Conservation (phyloP, 345 rosid genomes). For the Camelina sativa region DNA sequence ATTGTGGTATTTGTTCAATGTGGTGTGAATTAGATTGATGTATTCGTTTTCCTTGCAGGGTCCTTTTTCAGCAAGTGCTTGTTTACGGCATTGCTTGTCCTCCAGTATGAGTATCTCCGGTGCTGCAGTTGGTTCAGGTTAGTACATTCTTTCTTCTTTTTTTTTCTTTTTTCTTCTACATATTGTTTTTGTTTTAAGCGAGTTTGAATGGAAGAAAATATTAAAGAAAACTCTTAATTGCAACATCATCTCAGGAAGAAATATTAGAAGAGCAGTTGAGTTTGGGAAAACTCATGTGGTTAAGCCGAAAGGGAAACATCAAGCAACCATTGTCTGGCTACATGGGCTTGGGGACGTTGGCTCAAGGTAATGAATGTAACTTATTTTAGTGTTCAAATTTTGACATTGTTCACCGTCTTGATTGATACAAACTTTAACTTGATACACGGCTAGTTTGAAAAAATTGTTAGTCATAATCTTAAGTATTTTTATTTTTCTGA, state of each 20-base stretch:
- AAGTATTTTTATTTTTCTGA: slow-evolving; percentile 26
- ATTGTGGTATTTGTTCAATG: background rate
- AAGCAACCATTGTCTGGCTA: slow-evolving; percentile 95
- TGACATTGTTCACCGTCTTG: slow-evolving; percentile 11
- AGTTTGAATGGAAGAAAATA: background rate
- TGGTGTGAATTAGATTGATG: background rate
- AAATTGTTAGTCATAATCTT: slow-evolving; percentile 10
- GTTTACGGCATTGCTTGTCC: slow-evolving; percentile 22
- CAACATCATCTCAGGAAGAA: slow-evolving; percentile 53
- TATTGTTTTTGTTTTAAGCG: slow-evolving; percentile 1
- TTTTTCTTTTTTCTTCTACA: background rate
- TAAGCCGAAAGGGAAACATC: slow-evolving; percentile 95
- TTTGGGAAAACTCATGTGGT: slow-evolving; percentile 96
- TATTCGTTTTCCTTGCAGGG: slow-evolving; percentile 20
- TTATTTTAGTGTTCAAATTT: slow-evolving; percentile 31
- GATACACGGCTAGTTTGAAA: background rate
- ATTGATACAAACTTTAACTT: slow-evolving; percentile 7
- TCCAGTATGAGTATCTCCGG: slow-evolving; percentile 77
- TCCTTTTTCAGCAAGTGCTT: slow-evolving; percentile 1
- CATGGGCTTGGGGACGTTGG: slow-evolving; percentile 99
- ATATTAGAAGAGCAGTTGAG: slow-evolving; percentile 60
- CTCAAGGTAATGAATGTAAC: slow-evolving; percentile 58
- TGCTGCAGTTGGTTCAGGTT: slow-evolving; percentile 71
- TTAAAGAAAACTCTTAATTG: background rate
- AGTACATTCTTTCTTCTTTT: slow-evolving; percentile 33